phyloP scores from a whole-genome alignment of 2,329 filamentous ascomycete species.

The Trichoderma atroviride region DNA sequence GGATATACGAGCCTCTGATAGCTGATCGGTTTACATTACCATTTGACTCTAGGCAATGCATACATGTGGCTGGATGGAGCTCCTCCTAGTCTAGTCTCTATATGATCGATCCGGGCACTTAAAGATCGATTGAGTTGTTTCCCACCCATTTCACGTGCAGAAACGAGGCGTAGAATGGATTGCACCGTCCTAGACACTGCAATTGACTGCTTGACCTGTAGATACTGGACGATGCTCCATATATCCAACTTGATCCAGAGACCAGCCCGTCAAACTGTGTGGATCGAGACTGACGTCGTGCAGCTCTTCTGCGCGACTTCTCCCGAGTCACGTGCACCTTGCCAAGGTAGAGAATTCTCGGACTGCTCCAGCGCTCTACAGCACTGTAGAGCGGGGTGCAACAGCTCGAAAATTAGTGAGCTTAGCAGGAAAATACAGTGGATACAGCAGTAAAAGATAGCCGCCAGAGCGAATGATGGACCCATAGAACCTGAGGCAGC shows the following conservation, averaged over 20 bases:
- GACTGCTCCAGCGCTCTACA: background rate
- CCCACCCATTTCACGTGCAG: background rate
- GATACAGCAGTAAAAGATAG: background rate
- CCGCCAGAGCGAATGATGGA: no score
- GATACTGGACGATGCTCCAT: background rate
- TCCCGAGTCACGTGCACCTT: slow-evolving; percentile 25
- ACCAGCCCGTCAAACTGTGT: background rate
- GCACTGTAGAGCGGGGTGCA: background rate
- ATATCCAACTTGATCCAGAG: background rate
- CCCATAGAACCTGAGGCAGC: slow-evolving; percentile 35
- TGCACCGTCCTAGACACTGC: background rate
- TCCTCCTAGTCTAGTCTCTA: background rate
- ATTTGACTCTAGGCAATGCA: no score
- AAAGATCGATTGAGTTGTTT: background rate
- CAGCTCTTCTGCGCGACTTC: slow-evolving; percentile 4
- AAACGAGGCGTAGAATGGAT: background rate
- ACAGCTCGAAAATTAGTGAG: background rate
- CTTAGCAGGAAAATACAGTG: background rate
- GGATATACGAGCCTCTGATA: no score
- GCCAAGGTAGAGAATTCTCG: background rate
- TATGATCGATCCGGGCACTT: background rate
- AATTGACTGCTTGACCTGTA: background rate
- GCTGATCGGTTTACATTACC: no score
- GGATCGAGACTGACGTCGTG: slow-evolving; percentile 10
- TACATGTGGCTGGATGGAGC: background rate